phyloP scores from a whole-genome alignment of 257 asterid genomes.

The Verbascum thapsus region DNA sequence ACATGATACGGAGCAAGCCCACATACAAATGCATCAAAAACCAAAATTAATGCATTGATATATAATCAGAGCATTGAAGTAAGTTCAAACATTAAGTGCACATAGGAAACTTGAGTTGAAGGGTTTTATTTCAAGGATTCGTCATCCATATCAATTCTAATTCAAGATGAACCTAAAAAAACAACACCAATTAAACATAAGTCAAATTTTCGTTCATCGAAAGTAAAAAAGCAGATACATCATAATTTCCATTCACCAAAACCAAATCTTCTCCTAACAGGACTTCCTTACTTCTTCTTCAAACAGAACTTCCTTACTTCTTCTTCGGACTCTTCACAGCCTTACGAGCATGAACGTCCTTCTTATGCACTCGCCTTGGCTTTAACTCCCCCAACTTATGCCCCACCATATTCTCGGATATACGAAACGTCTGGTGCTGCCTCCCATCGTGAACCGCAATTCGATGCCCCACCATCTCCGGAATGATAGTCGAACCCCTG shows the following conservation, averaged over 20 bases:
- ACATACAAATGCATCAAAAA: background rate
- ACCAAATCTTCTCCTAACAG: constrained; percentile 2
- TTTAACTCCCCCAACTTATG: constrained; percentile 56
- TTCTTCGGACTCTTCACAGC: constrained; percentile 41
- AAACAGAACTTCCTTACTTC: constrained; percentile 37
- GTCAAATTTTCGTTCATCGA: constrained; percentile 7
- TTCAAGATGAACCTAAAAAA: background rate
- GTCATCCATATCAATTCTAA: background rate
- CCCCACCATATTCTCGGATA: constrained; percentile 61
- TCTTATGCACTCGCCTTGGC: constrained; percentile 38
- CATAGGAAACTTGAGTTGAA: background rate
- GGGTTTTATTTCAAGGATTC: constrained; percentile 3
- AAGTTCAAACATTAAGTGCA: background rate
- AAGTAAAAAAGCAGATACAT: constrained; percentile 10
- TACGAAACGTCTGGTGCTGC: constrained; percentile 49
- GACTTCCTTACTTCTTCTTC: constrained; percentile 45
- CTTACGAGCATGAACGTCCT: constrained; percentile 53
- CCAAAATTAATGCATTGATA: background rate
- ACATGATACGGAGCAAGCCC: no score
- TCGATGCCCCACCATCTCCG: constrained; percentile 63
- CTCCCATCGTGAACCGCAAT: constrained; percentile 55
- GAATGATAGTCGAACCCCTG: constrained; percentile 51
- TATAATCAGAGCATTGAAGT: background rate
- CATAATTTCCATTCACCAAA: constrained; percentile 19
- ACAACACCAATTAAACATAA: background rate